Percentiles rank a stretch among this genome's conserved stretches.
Evolutionary conservation across 2,329 filamentous ascomycete genomes (phyloP).

Genomic region (Fusarium stilboides): DNA sequence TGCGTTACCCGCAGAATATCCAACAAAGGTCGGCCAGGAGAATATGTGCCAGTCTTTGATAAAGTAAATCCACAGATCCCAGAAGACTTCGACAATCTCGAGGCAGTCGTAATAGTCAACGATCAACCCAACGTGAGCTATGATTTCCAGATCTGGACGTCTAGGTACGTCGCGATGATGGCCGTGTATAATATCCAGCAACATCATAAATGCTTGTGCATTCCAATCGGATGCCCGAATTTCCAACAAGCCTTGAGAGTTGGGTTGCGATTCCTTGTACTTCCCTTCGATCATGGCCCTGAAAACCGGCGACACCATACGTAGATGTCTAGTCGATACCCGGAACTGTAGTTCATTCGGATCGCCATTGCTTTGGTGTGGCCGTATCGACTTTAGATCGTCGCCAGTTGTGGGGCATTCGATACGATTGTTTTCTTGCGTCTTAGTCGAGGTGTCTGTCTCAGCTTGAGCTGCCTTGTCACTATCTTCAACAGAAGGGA

Average conservation of each 20-base stretch:
- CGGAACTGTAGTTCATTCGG: background rate
- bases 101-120: constrained; percentile 1
- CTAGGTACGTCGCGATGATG: background rate
- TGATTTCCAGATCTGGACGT: fast-evolving
- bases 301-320: background rate
- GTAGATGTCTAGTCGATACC: constrained; percentile 8
- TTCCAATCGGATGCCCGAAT: background rate
- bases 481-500: background rate
- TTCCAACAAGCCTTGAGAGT: background rate
- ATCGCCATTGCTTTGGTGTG: background rate
- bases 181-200: background rate
- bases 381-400: background rate
- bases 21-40: background rate
- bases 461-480: too few species aligned
- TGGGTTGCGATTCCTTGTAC: background rate
- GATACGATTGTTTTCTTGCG: background rate
- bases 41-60: background rate
- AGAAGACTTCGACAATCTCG: background rate
- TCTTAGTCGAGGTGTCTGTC: too few species aligned
- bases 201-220: background rate
- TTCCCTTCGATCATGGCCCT: background rate
- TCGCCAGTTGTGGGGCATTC: background rate
- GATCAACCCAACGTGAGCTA: background rate
- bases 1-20: background rate
- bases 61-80: fast-evolving